A percentile compares a stretch with the other conserved stretches of the same genome.
Conservation (phyloP, 176 grass and related monocot species). For the Oryza meyeriana region DNA sequence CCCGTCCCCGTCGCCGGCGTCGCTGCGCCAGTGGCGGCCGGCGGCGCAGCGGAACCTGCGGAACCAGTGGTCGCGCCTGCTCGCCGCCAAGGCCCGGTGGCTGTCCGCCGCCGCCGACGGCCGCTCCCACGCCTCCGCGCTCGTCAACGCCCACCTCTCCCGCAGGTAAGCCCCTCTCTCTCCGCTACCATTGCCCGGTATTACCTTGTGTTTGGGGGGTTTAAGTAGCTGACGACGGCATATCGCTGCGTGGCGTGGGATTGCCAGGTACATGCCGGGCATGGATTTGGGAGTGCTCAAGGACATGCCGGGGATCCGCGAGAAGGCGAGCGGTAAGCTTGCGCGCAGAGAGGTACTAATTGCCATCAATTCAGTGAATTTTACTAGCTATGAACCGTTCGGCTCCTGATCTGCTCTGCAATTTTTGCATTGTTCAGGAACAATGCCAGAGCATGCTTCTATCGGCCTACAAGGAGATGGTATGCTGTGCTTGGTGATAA, state of each 20-base stretch:
- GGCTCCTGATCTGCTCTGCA: slow-evolving; percentile 18
- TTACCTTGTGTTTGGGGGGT: slow-evolving; percentile 3
- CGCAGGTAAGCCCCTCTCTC: slow-evolving; percentile 35
- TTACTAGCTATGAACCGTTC: not conserved
- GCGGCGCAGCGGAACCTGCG: slow-evolving; percentile 68
- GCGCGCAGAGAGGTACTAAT: slow-evolving; percentile 56
- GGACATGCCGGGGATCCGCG: slow-evolving; percentile 69
- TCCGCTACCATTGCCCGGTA: not conserved
- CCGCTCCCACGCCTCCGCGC: slow-evolving; percentile 42
- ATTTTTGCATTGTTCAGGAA: slow-evolving; percentile 44
- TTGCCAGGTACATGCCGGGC: slow-evolving; percentile 49
- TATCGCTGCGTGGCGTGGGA: not conserved
- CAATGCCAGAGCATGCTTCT: slow-evolving; percentile 46
- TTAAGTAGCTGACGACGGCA: not conserved
- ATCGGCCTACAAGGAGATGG: slow-evolving; percentile 76
- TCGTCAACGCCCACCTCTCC: slow-evolving; percentile 60
- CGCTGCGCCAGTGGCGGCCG: slow-evolving; percentile 56
- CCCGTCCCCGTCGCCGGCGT: slow-evolving; percentile 27
- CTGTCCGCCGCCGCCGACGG: slow-evolving; percentile 31
- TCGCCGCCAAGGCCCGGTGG: slow-evolving; percentile 47
- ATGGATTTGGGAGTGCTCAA: slow-evolving; percentile 74
- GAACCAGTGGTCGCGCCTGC: slow-evolving; percentile 78
- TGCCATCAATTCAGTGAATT: not conserved
- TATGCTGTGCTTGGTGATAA: slow-evolving; percentile 19
- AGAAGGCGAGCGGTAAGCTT: slow-evolving; percentile 69